Percentiles rank a stretch among this genome's conserved stretches.
Conservation (phyloP, 2,329 filamentous ascomycete species). For the Helminthosporium solani region DNA sequence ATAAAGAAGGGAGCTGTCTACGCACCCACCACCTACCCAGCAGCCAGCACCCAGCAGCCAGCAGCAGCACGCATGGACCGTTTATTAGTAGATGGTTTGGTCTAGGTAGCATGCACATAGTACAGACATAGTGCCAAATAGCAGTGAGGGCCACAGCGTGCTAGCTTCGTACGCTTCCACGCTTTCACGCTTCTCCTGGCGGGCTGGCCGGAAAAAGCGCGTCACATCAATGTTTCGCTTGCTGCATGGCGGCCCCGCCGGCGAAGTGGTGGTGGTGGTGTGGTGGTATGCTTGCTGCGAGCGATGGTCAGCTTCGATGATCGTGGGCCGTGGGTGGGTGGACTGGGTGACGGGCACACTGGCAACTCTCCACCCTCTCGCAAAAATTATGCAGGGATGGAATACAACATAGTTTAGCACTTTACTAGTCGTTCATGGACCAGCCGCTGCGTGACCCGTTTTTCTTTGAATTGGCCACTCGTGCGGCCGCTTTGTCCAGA, state of each 20-base stretch:
- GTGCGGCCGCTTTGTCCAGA: too few relatives aligned
- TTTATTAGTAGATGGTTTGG: constrained; percentile 1
- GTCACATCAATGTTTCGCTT: neutral
- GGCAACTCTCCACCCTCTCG: neutral
- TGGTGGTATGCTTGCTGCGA: neutral
- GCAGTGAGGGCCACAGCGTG: too few relatives aligned
- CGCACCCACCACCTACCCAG: too few relatives aligned
- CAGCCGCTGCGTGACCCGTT: neutral
- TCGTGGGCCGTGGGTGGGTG: neutral
- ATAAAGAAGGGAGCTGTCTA: constrained; percentile 2
- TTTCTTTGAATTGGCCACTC: neutral
- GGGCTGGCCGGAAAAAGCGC: too few relatives aligned
- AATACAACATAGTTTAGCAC: too few relatives aligned
- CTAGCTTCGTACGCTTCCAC: too few relatives aligned
- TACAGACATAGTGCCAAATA: too few relatives aligned
- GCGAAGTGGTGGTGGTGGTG: too few relatives aligned
- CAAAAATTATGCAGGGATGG: constrained; percentile 7
- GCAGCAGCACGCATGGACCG: constrained; percentile 7
- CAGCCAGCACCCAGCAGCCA: too few relatives aligned
- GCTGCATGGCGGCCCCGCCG: neutral
- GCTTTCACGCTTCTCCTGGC: too few relatives aligned
- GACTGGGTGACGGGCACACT: neutral
- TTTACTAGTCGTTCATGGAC: too few relatives aligned
- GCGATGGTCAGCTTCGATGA: neutral
- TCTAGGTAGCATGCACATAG: too few relatives aligned